phyloP scores from a whole-genome alignment of 177 flowering plant genomes.

The Vitis hybrid region DNA sequence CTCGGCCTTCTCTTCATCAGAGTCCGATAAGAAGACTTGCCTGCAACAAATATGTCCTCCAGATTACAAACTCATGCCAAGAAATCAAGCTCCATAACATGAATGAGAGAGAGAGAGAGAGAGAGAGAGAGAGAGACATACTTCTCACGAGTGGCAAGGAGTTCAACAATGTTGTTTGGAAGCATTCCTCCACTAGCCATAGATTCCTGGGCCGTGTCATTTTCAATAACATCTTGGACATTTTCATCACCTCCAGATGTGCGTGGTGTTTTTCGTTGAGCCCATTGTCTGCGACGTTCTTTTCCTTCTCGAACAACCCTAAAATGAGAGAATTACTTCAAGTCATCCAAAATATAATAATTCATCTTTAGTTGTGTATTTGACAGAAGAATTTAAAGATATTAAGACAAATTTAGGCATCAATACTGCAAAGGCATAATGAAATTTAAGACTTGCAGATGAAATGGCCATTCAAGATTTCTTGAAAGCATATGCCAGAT shows the following conservation, averaged over 20 bases:
- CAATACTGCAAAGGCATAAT: background rate
- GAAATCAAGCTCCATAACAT: background rate
- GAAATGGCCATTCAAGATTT: background rate
- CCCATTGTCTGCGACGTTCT: slow-evolving; percentile 72
- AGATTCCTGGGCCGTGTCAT: slow-evolving; percentile 31
- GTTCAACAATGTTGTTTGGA: slow-evolving; percentile 62
- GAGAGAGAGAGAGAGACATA: slow-evolving; percentile 19
- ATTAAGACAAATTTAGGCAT: background rate
- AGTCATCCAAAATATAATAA: background rate
- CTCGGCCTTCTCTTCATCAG: slow-evolving; percentile 60
- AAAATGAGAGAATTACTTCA: slow-evolving; percentile 2
- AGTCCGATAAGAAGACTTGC: slow-evolving; percentile 66
- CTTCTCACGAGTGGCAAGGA: slow-evolving; percentile 80
- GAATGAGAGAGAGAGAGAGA: background rate
- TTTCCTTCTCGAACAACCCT: slow-evolving; percentile 74
- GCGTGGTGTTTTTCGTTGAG: slow-evolving; percentile 58
- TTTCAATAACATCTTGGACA: slow-evolving; percentile 34
- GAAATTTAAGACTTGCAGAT: background rate
- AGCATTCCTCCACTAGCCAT: slow-evolving; percentile 51
- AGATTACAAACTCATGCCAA: background rate
- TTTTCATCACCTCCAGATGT: slow-evolving; percentile 22
- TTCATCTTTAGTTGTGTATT: background rate
- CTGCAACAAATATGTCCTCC: slow-evolving; percentile 31
- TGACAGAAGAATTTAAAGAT: background rate
- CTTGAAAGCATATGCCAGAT: background rate